Base-by-base conservation (phyloP, 1,284 basidiomycete genomes). In the Coriolopsis trogii region DNA sequence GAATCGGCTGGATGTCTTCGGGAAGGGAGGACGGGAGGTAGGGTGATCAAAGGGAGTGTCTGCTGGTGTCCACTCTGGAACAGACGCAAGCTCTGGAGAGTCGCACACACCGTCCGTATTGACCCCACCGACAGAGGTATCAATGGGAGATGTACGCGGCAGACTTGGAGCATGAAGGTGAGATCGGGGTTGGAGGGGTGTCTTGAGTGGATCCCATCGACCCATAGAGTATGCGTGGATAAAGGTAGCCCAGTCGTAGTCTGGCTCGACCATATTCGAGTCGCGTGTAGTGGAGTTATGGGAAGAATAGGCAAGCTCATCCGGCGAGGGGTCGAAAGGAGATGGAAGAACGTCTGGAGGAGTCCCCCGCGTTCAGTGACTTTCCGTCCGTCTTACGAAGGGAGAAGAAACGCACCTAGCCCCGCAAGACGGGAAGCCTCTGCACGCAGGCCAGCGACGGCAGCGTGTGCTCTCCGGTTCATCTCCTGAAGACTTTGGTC, bases 201-300 rank as follows among this genome's bases (percentile, higher is more conserved):
- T 87, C 47, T 78, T 78, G 58, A 86, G 82, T 1, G 92, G 90
- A 65, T 92, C 89, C 87, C 92, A 95, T 53, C 83, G 77, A 10
- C 91, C 91, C 24, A 78, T 67, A 0, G 89, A 83, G 66, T 94
- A 93, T 0, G 88, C 84, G 33, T 77, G 71, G 51, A 90, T 81
- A 67, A 93, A 93, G 0, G 84, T 82, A 16, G 78, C 76, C 91
- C 91, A 93, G 63, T 89, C 85, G 60, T 80, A 80, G 41, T 80
- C 80, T 10, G 71, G 66, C 33, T 68, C 64, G 30, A 60, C 38
- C 45, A 58, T 61, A 38, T 37, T 45, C 15, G 60, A 52, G 13
- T 64, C 55, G 36, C 55, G 57, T 15, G 55, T 44, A 5, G 63
- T 51, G 37, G 64, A 56, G 23, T 49, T 49, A 42, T 46, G 44